Evolutionary conservation across 2,329 filamentous ascomycete genomes (phyloP).

Genomic region (Trichoderma hamatum): DNA sequence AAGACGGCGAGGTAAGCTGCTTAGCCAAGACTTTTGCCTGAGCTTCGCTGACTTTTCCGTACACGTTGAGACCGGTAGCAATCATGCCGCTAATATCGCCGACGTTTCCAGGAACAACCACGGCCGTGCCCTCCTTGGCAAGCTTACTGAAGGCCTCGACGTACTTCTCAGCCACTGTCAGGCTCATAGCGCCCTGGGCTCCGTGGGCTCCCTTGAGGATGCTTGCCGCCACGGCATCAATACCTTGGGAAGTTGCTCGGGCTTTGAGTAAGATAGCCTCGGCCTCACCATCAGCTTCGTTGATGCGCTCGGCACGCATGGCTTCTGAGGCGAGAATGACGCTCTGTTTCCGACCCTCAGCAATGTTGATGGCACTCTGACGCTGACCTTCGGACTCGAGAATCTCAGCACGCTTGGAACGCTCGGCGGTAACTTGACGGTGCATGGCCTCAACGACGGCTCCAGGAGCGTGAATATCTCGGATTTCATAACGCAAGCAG

Average conservation of each 20-base stretch:
- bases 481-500: slow-evolving; percentile 95
- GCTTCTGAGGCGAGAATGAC: slow-evolving; percentile 97
- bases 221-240: slow-evolving; percentile 78
- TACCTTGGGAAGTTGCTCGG: slow-evolving; percentile 80
- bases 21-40: slow-evolving; percentile 70
- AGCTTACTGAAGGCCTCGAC: slow-evolving; percentile 92
- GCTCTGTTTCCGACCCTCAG: slow-evolving; percentile 94
- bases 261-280: slow-evolving; percentile 90
- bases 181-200: slow-evolving; percentile 81
- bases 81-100: slow-evolving; percentile 98
- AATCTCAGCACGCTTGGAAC: slow-evolving; percentile 96
- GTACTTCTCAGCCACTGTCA: slow-evolving; percentile 95
- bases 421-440: slow-evolving; percentile 94
- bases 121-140: slow-evolving; percentile 91
- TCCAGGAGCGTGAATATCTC: slow-evolving; percentile 94
- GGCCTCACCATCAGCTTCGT: slow-evolving; percentile 87
- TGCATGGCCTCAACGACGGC: slow-evolving; percentile 98
- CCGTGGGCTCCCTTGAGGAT: slow-evolving; percentile 73
- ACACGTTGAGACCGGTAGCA: slow-evolving; percentile 91
- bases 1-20: slow-evolving; percentile 45
- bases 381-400: slow-evolving; percentile 95
- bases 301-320: slow-evolving; percentile 86
- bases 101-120: slow-evolving; percentile 95
- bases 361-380: slow-evolving; percentile 98
- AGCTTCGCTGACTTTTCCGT: slow-evolving; percentile 85